Conservation (phyloP, 345 rosid species). For the Eucalyptus urophylla region DNA sequence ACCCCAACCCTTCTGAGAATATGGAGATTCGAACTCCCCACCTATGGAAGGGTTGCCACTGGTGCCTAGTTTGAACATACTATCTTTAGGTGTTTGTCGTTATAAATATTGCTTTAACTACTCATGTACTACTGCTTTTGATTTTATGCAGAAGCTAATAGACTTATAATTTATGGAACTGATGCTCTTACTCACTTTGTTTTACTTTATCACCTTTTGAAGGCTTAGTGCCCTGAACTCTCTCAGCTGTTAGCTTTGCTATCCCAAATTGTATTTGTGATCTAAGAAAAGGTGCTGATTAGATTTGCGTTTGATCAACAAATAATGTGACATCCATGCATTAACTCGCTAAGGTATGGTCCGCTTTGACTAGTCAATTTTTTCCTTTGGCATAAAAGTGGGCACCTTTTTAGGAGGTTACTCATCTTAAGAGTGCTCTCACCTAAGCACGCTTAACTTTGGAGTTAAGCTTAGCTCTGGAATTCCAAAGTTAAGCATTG, state of each 20-base stretch:
- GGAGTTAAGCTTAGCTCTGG: background rate
- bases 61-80: background rate
- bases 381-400: background rate
- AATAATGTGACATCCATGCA: too few relatives aligned
- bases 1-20: too few relatives aligned
- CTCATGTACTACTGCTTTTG: background rate
- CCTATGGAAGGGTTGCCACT: too few relatives aligned
- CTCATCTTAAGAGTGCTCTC: background rate
- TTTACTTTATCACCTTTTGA: background rate
- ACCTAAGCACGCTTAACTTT: background rate
- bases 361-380: rapidly evolving
- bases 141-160: background rate
- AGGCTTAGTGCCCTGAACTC: background rate
- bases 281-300: background rate
- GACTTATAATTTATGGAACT: background rate
- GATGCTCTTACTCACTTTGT: background rate
- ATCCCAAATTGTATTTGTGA: background rate
- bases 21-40: too few relatives aligned
- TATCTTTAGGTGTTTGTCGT: background rate
- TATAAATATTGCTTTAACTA: background rate
- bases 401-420: background rate
- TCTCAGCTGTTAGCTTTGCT: background rate
- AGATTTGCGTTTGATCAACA: too few relatives aligned
- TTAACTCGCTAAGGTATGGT: background rate
- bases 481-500: background rate